phyloP scores from a whole-genome alignment of 2,329 filamentous ascomycete genomes.

The Exserohilum turcica region DNA sequence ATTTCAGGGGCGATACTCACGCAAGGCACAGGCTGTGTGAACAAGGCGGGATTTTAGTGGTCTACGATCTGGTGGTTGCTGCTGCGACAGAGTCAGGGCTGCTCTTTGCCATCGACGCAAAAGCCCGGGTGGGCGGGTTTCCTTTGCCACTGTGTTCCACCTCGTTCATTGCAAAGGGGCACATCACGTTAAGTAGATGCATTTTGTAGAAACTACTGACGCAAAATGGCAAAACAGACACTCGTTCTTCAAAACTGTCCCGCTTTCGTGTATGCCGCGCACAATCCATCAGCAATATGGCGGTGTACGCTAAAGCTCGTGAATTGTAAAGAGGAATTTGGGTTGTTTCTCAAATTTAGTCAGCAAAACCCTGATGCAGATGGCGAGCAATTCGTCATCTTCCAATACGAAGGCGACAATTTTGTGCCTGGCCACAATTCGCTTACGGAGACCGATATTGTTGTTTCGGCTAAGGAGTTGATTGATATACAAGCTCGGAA shows the following conservation, averaged over 20 bases:
- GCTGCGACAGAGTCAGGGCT: constrained; percentile 8
- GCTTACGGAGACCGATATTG: neutral
- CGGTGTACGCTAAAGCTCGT: neutral
- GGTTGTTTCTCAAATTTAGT: neutral
- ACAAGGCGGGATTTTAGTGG: neutral
- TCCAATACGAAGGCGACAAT: constrained; percentile 4
- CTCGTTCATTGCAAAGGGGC: neutral
- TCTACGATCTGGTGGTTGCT: constrained; percentile 1
- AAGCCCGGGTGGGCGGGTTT: no score
- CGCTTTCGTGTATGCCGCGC: neutral
- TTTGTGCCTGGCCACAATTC: neutral
- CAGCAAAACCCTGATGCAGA: neutral
- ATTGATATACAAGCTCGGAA: no score
- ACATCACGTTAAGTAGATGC: neutral
- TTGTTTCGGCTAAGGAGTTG: neutral
- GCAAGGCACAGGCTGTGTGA: constrained; percentile 3
- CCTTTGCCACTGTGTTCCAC: constrained; percentile 2
- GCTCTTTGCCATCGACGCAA: constrained; percentile 8
- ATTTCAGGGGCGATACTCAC: constrained; percentile 3
- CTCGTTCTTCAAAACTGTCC: neutral
- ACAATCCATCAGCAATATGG: neutral
- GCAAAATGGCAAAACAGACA: neutral
- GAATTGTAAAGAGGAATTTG: neutral
- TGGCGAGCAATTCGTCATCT: neutral
- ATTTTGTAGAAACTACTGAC: neutral